Base-by-base conservation (phyloP, 208 protist genomes). In the Trypanosoma congolense region DNA sequence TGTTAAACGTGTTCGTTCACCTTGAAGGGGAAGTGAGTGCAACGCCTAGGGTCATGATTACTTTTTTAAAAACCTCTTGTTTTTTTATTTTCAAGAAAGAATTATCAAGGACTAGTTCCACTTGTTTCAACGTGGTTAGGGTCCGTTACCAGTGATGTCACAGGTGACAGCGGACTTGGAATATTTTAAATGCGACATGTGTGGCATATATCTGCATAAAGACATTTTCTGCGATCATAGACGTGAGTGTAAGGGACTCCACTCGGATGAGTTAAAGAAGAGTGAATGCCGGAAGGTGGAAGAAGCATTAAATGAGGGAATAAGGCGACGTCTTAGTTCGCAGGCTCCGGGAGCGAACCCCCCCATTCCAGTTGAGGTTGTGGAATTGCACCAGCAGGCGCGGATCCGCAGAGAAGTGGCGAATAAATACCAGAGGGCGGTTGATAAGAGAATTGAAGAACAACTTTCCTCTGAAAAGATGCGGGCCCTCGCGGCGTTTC, bases 151-250 rank as follows among this genome's bases (percentile, higher is more conserved):
- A 8, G 51, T 21, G n/a, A 86, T 82, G 78, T 73, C 78, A 0
- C 56, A 73, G 31, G 63, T 80, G 31, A 85, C 77, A 8, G 77
- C 77, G 3, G 77, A 86, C 62, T 50, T 83, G 24, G 77, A 89
- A 72, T 89, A 75, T 48, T 89, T 89, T 57, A 83, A 86, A 65
- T 89, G 81, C 35, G 81, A 89, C 31, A 56, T 89, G 72, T 89
- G 81, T 33, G 73, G 73, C 0, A 62, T 80, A 50, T 90, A 84
- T 59, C 42, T 87, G 26, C 77, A 90, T 61, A 71, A 72, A 36
- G 78, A 89, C 38, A 84, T 90, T 46, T 90, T 84, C 51, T 90
- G 82, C 51, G 56, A 80, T 56, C 78, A 87, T 62, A 61, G 78
- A 33, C 74, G 82, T 6, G 70, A 90, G 40, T 89, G 81, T 60